Base-by-base conservation (phyloP, 1,284 basidiomycete species). In the Agroathelia rolfsii region DNA sequence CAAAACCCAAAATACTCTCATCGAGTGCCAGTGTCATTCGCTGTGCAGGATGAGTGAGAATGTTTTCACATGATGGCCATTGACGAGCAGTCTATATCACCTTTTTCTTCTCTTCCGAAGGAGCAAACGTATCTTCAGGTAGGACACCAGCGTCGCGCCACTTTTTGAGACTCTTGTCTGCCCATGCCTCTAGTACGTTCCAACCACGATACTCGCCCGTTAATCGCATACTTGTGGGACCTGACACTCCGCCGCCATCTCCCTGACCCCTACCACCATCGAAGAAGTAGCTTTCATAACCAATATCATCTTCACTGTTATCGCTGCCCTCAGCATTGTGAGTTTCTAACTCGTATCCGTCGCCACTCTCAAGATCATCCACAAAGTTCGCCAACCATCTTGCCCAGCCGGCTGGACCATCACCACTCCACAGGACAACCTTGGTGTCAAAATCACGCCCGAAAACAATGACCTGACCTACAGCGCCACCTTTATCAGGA, bases 381-480 rank as follows among this genome's bases (percentile, higher is more conserved):
- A 79, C 90, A 50, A 97, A 94, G 30, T 66, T 69, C n/a, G 89
- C 78, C 23, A 98, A 59, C 85, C 92, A 98, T 48, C 80, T 80
- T 21, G 86, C 94, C 94, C 95, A 98, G 4, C 94, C 94, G 8
- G 75, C 79, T 22, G 74, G 67, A 11, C 93, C 92, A 41, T 97
- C 92, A 4, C 90, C 92, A 37, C 72, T 69, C 76, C 83, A 93
- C 32, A 97, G 66, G 20, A 97, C 94, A 24, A 96, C 87, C 56
- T 98, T 98, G 15, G 90, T 87, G 56, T 98, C 94, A 57, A 98
- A 96, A 53, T 98, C 94, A 33, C 94, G 74, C 9, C 94, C 94
- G 56, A 97, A 98, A 30, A 97, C 79, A 41, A 98, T 97, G 32
- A 96, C 92, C 55, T 98, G 94, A 3, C 94, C 95, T 31, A 75